phyloP scores from a whole-genome alignment of 2,329 filamentous ascomycete genomes.

The Aspergillus spinulosporus region DNA sequence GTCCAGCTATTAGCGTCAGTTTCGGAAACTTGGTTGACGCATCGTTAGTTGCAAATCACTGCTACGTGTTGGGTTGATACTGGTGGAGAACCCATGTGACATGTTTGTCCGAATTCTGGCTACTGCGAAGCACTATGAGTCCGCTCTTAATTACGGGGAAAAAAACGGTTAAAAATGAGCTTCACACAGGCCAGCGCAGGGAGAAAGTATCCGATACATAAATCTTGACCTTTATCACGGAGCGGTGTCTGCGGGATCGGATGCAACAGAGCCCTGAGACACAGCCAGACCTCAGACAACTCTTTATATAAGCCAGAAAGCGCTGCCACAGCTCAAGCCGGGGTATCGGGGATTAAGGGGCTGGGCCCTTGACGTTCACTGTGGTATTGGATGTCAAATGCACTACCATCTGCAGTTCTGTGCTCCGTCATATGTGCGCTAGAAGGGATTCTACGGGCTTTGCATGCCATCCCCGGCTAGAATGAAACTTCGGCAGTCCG shows the following conservation, averaged over 20 bases:
- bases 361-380: too few species aligned
- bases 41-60: constrained; percentile 3
- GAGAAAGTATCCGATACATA: too few species aligned
- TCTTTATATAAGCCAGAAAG: too few species aligned
- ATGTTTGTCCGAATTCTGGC: background rate
- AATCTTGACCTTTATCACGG: too few species aligned
- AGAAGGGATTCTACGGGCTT: background rate
- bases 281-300: too few species aligned
- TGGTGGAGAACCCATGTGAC: background rate
- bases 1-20: background rate
- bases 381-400: background rate
- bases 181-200: too few species aligned
- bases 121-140: background rate
- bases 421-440: background rate
- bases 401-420: background rate
- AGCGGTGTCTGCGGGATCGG: too few species aligned
- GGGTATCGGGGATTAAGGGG: too few species aligned
- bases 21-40: background rate
- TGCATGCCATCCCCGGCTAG: background rate
- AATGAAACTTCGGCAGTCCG: background rate
- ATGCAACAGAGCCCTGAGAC: too few species aligned
- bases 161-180: too few species aligned
- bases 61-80: background rate
- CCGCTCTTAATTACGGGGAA: too few species aligned
- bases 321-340: too few species aligned